Conservation (phyloP, 1,139 yeast genomes). For the Saccharomyces hybrid region DNA sequence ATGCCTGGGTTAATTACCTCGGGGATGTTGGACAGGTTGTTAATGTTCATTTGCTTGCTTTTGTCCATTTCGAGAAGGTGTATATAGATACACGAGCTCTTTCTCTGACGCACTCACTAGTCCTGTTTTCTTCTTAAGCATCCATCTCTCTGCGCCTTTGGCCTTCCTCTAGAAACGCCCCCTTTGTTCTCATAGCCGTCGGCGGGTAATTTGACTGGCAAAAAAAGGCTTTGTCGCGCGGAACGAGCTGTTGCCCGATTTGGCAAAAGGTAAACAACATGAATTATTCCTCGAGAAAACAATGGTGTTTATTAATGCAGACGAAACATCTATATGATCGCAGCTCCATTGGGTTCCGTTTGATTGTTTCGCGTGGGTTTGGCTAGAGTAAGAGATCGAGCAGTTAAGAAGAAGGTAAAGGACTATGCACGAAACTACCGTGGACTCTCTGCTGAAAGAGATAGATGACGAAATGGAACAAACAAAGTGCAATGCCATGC, state of each 20-base stretch:
- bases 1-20: conserved; percentile 31
- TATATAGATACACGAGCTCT: background rate
- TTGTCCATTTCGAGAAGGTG: conserved; percentile 1
- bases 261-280: background rate
- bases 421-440: conserved; percentile 8
- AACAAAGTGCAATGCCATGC: conserved; percentile 2
- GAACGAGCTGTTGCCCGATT: background rate
- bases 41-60: conserved; percentile 2
- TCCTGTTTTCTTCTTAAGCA: background rate
- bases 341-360: background rate
- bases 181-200: background rate
- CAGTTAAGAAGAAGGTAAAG: background rate
- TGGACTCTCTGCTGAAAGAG: conserved; percentile 18
- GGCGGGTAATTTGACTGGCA: background rate
- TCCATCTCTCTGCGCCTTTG: background rate
- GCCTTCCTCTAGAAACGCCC: background rate
- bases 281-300: background rate
- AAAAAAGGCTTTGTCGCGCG: background rate
- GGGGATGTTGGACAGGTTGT: conserved; percentile 17
- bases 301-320: background rate
- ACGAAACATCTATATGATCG: background rate
- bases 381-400: no score
- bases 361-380: no score
- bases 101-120: background rate
- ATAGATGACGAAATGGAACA: conserved; percentile 17